Evolutionary conservation across 371 early-diverging fungal genomes (phyloP), one percentile per base, ranked within the genome.

Genomic region (Rhizopus stolonifer): DNA sequence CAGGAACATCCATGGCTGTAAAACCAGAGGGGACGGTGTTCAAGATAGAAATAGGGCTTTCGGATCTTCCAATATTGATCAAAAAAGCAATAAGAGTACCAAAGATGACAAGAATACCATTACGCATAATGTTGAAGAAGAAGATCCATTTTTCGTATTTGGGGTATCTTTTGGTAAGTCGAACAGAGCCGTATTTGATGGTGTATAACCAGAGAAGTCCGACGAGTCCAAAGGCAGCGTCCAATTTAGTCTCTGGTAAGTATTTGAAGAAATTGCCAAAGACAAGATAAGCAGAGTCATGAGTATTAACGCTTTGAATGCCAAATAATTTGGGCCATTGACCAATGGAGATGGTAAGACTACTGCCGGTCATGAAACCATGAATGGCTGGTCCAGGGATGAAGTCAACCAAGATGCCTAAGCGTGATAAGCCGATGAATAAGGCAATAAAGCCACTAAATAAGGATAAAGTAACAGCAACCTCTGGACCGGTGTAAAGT

Each of bases 401-500:
- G 61, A 95, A 91, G 61, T 95, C 92, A 6, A 93, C 86, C 5
- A 95, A 45, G 29, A 89, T 77, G 2, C 93, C 93, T 5, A 93
- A 65, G 6, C 90, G 84, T 23, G 91, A 61, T 6, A 90, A 61
- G 3, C 94, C 92, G 39, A 95, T 64, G 10, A 70, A 65, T 15
- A 82, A 57, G 17, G 84, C 65, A 43, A 90, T 56, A 25, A 86
- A 61, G 1, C 89, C 84, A 14, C 79, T 53, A 14, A 86, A 66
- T 24, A 85, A 46, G 33, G 87, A 75, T 8, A 89, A 64, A 0
- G 63, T 55, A 14, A 82, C 74, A 9, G 81, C 83, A 13, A 80
- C 64, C 49, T 80, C 58, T 33, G 70, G 58, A 9, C 58, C 64
- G 0, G 76, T 73, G 46, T 69, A 69, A 32, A 80, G 56, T 8